Evolutionary conservation across 495 filamentous ascomycete genomes (phyloP), one percentile per base, ranked within the genome.

Genomic region (Aspergillus hancockii): DNA sequence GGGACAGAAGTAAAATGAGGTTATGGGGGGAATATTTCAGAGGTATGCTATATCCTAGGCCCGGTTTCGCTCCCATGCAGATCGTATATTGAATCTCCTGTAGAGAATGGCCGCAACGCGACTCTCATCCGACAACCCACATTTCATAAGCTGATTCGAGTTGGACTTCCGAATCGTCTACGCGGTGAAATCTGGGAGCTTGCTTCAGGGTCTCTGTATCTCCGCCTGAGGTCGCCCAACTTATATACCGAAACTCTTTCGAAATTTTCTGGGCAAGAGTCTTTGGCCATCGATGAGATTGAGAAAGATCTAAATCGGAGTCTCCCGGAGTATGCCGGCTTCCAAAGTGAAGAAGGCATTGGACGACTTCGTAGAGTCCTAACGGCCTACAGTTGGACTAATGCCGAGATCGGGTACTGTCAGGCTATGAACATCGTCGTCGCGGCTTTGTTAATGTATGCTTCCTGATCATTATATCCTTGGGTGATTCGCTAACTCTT

Each of bases 361-460:
- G 91, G 87, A 21, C 85, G 94, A 13, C 79, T 98, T 54, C 84
- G 94, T 45, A 79, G 93, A 50, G 94, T 98, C 25, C 80, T 98
- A 28, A 96, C 92, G 5, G 94, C 94, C 13, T 98, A 98, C 73
- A 96, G 91, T 72, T 98, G 94, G 94, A 90, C 84, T 22, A 92
- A 98, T 66, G 84, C 90, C 49, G 90, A 96, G 60, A 92, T 98
- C 40, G 94, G 94, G 25, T 98, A 98, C 71, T 98, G 94, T 70
- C 94, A 98, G 72, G 94, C 94, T 22, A 98, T 98, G 94, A 98
- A 98, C 69, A 98, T 98, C 60, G 94, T 98, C 18, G 93, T 96
- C 8, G 94, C 94, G 18, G 94, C 94, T 9, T 72, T 98, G 54
- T 81, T 98, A 38, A 98, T 98, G 79, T 90, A 77, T 46, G 81